These are phyloP conservation scores for Calocybe gangraenosa DNA, from an alignment of 768 basidiomycete genomes.

Conservation along the genomic window DNA sequence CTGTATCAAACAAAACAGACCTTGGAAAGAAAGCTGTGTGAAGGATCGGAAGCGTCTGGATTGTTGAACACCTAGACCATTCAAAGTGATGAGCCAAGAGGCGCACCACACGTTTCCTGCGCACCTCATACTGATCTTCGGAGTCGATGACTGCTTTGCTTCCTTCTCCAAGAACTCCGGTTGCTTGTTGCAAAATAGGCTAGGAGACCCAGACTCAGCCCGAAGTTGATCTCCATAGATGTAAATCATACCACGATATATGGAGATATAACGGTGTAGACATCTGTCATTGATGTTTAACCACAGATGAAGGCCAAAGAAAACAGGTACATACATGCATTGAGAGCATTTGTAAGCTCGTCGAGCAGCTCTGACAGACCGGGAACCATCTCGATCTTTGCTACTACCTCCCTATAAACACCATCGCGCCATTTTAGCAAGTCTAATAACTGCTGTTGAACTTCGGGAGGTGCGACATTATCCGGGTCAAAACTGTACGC, in stretches of 20 bases:
- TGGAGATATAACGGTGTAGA: constrained; percentile 66
- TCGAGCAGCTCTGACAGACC: constrained; percentile 56
- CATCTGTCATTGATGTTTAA: constrained; percentile 35
- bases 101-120: not conserved
- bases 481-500: constrained; percentile 62
- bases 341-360: constrained; percentile 58
- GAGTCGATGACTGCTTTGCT: constrained; percentile 68
- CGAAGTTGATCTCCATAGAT: not conserved
- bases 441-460: constrained; percentile 51
- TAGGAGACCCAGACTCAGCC: constrained; percentile 21
- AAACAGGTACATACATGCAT: constrained; percentile 46
- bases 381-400: constrained; percentile 64
- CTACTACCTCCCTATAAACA: constrained; percentile 46
- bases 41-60: constrained; percentile 58
- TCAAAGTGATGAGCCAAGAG: not conserved
- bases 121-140: constrained; percentile 62
- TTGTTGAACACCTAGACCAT: constrained; percentile 70
- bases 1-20: constrained; percentile 22
- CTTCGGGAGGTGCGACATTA: constrained; percentile 59
- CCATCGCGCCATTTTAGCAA: constrained; percentile 63
- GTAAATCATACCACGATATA: constrained; percentile 46
- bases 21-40: constrained; percentile 70
- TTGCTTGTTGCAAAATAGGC: constrained; percentile 60
- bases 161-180: constrained; percentile 51
- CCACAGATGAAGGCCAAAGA: constrained; percentile 3